Evolutionary conservation across 768 basidiomycete genomes (phyloP).

Genomic region (Boletus tomentosulus): DNA sequence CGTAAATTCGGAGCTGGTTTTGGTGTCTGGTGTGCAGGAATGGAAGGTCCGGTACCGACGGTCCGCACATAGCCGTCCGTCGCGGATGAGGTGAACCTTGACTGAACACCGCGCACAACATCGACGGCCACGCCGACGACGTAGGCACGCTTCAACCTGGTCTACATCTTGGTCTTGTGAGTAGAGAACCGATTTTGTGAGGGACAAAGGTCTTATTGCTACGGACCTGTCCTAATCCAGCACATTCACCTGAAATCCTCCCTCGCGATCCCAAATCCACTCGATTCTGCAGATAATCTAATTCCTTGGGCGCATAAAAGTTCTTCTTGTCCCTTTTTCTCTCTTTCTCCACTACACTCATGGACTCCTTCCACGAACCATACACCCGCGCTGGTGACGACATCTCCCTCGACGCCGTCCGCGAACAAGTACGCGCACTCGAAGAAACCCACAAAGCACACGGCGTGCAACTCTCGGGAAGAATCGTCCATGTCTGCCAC

Average conservation of each 20-base stretch:
- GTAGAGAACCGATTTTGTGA: not conserved
- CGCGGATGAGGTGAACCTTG: not conserved
- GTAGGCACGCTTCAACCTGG: not conserved
- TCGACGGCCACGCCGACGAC: not conserved
- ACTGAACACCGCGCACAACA: not conserved
- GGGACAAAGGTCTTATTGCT: not conserved
- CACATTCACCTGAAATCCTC: constrained; percentile 22
- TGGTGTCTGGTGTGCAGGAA: constrained; percentile 10
- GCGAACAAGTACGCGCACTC: constrained; percentile 64
- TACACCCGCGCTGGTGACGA: constrained; percentile 62
- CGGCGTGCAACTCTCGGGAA: constrained; percentile 73
- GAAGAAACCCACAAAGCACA: constrained; percentile 68
- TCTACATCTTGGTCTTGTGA: not conserved
- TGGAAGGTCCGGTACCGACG: constrained; percentile 13
- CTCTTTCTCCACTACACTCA: constrained; percentile 22
- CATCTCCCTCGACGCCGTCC: constrained; percentile 68
- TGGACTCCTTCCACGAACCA: constrained; percentile 75
- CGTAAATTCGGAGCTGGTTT: constrained; percentile 6
- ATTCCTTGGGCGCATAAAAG: constrained; percentile 19
- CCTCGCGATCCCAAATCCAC: constrained; percentile 17
- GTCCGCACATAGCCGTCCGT: constrained; percentile 17
- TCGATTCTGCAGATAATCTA: constrained; percentile 28
- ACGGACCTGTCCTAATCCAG: constrained; percentile 24
- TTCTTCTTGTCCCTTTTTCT: not conserved
- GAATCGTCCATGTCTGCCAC: constrained; percentile 90